Base-by-base conservation (phyloP, 2,329 filamentous ascomycete species). In the Phaeosphaeriaceae sp. region DNA sequence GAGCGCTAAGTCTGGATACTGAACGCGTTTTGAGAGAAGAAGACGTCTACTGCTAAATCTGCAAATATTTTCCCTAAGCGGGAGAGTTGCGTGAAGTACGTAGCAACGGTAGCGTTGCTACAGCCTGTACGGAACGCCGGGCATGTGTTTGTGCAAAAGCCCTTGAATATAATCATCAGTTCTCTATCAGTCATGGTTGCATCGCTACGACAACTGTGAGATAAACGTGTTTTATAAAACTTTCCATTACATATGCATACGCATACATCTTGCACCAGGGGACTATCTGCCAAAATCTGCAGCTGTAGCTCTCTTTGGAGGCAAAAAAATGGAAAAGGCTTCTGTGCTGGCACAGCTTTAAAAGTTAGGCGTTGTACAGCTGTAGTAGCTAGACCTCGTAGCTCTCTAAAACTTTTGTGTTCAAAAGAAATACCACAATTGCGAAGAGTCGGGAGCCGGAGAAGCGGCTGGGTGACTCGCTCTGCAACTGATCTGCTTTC, bases 1-100 rank as follows among this genome's bases (percentile, higher is more conserved):
- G 28, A 29, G n/a, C 28, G n/a, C 37, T 21, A 40, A 6, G 37
- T 40, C 16, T 40, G 16, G 37, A 40, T 40, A 17, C 20, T 17
- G 15, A 40, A 40, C n/a, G 37, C 37, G 37, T 40, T 40, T 4
- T 29, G 6, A n/a, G 37, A 40, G 37, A 28, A 40, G 16, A 40
- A 28, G 37, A 40, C 16, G 16, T 40, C 20, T n/a, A 11, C 28
- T 16, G 23, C 37, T 16, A 40, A 17, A n/a, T 40, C 37, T 40
- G 37, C 20, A 9, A 40, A 5, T 4, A 21, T 3, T 16, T 40
- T 40, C 2, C 15, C n/a, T 11, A 40, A 6, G 13, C 6, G 11
- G 28, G 21, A 40, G 21, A 40, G 9, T 16, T 40, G 37, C 3
- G 37, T 29, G 11, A 40, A 29, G 37, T 40, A 40, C 23, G 28